Evolutionary conservation across 2,329 filamentous ascomycete species (phyloP), one percentile per base, ranked within the genome.

Genomic region (Monilinia polystroma): DNA sequence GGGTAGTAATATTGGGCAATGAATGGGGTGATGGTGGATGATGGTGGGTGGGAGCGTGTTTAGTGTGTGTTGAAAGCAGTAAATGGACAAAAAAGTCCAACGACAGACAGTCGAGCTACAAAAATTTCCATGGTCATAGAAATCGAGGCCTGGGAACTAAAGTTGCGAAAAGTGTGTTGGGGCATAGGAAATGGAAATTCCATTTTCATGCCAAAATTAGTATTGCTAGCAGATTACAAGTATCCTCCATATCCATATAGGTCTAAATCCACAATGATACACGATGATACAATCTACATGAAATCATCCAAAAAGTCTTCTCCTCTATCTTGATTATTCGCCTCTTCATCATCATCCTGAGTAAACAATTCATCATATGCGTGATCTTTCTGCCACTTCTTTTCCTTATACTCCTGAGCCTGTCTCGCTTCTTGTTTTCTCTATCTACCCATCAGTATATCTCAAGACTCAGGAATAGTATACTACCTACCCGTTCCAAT

Each of bases 301-400:
- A 99, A 99, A 76, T 99, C 94, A 68, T 97, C 93, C 75, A 92
- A 85, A 81, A 91, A 93, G 76, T 91, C 82, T 68, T 87, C 85
- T 70, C 85, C 83, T 18, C 92, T 86, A 75, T 97, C 88, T 79
- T 97, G 91, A 78, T 99, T 99, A 80, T 89, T 97, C 66, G 87
- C 87, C 29, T 78, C 80, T 29, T 78, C 80, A 54, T 87, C 87
- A 81, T 96, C 84, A 73, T 90, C 90, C 67, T 97, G 91, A 5
- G 85, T 87, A 78, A 97, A 93, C 64, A 97, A 79, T 57, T 97
- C 93, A 76, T 98, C 95, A 78, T 99, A 99, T 2, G 93, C 94
- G 79, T 99, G 94, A n/a, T 97, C 93, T 80, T 95, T 95, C 79
- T 96, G 92, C 84, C 88, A 96, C 78, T 96, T 96, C 80, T 94